Evolutionary conservation across 257 asterid genomes (phyloP).

Genomic region (Salvia rosmarinus): DNA sequence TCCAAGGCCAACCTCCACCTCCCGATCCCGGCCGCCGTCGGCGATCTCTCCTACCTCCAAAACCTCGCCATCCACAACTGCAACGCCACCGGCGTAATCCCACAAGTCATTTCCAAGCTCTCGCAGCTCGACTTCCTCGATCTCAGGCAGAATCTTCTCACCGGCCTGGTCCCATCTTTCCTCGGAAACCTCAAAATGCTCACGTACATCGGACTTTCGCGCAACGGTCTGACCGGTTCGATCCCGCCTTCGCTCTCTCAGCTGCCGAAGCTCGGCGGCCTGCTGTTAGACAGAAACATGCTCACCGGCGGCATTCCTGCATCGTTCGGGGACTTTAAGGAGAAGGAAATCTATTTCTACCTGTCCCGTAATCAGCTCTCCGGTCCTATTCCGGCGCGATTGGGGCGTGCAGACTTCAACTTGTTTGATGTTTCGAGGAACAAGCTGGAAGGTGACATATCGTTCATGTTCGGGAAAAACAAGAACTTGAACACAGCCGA

Average conservation of each 20-base stretch:
- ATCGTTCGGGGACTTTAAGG: constrained; percentile 42
- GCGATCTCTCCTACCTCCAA: constrained; percentile 44
- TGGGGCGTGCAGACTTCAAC: constrained; percentile 36
- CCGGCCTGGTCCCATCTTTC: constrained; percentile 51
- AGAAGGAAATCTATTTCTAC: constrained; percentile 33
- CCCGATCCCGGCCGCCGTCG: constrained; percentile 55
- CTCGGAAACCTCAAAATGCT: constrained; percentile 43
- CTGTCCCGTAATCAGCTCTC: constrained; percentile 51
- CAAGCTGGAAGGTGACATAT: constrained; percentile 50
- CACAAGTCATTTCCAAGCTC: constrained; percentile 39
- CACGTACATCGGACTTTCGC: constrained; percentile 33
- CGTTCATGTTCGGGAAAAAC: constrained; percentile 53
- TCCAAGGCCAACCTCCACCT: constrained; percentile 44
- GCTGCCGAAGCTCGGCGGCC: constrained; percentile 42
- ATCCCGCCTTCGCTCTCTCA: constrained; percentile 45
- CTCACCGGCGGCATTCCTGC: constrained; percentile 55
- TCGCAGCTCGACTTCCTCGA: constrained; percentile 33
- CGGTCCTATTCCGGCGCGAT: constrained; percentile 40
- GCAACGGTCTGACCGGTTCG: constrained; percentile 42
- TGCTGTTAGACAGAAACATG: constrained; percentile 42
- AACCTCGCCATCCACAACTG: constrained; percentile 23
- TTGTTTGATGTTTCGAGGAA: constrained; percentile 45
- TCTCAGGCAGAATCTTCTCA: constrained; percentile 38
- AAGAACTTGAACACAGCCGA: constrained; percentile 32
- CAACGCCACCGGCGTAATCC: constrained; percentile 46